Evolutionary conservation across 495 filamentous ascomycete genomes (phyloP), one percentile per base, ranked within the genome.

Genomic region (Umbilicaria muhlenbergii): DNA sequence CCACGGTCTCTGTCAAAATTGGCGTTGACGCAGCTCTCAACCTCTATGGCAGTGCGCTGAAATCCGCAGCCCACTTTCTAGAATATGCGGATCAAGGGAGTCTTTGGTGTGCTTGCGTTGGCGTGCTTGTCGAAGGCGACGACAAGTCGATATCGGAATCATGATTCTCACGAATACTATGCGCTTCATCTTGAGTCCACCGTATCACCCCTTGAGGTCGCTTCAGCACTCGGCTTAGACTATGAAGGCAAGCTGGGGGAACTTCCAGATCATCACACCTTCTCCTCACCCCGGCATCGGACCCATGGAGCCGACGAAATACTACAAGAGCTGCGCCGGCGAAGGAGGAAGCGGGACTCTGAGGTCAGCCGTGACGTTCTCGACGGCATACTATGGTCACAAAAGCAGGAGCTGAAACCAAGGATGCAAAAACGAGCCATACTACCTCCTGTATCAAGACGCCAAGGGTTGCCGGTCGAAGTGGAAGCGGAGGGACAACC

Each of bases 241-340:
- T 80, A 93, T 57, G 91, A 95, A 57, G 91, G 91, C 17, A 70
- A 70, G 16, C 68, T 96, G 31, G 88, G 86, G 24, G 76, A 88
- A 54, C 73, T 98, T 5, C 58, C 67, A 12, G 78, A 80, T 55
- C 89, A 95, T 59, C 79, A 95, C 58, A 70, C 93, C 24, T 95
- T 98, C 58, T 84, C 78, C 18, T 65, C 81, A 4, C 68, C 69
- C 16, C 78, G 74, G 44, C 54, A 63, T 8, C 53, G 58, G 36
- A 51, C 54, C 32, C 64, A 72, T 12, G 69, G 71, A 39, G 61
- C 78, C 12, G 82, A 89, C 58, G 68, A 71, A 10, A 57, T 83
- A 17, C 51, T 74, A 11, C 62, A 76, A 44, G 72, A 80, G 34
- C 48, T 80, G 42, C 71, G 67, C 43, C 60, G 68, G 41, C 63